Base-by-base conservation (phyloP, 805 yeast species). In the Candida ponderosae region DNA sequence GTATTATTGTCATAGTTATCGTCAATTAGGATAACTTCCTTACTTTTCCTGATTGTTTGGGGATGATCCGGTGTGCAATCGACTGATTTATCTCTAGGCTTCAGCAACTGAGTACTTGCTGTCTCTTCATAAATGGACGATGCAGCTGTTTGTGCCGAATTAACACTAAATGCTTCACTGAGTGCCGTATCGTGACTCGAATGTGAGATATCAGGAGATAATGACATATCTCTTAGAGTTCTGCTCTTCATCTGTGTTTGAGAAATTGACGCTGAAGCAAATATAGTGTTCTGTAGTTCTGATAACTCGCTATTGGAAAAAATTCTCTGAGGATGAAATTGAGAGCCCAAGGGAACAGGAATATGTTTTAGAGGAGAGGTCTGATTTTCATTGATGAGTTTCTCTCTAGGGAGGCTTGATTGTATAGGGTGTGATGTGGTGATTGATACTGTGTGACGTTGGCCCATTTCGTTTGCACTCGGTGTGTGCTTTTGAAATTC, bases 131-230 rank as follows among this genome's bases (percentile, higher is more conserved):
- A 24, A 8, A 36, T 17, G 3, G 39, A 38, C 3, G 51, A 42
- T 4, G 35, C 43, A 18, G 29, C 35, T 1, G 50, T 50, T 5
- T 26, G 33, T 0, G 37, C 34, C 15, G 45, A 32, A 2, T 47
- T 42, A 11, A 39, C 34, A 15, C 51, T 45, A 36, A 49, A 52
- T 13, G 45, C 46, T 28, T 46, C 50, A 47, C 54, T 50, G 6
- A 48, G 14, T 24, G 40, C 52, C 11, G 56, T 46, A 13, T 48
- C 50, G 29, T 52, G 42, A 24, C 54, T 50, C 6, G 54, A 46
- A 11, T 51, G 51, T 29, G 53, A 47, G 19, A 41, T 7, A 14
- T 41, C 10, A 31, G 51, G 51, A 15, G 31, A 29, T 29, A n/a
- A 9, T 16, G 16, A 6, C 7, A 5, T 2, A n/a, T 29, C 18